A percentile compares a stretch with the other conserved stretches of the same genome.
Conservation (phyloP, 2,329 filamentous ascomycete species). For the Ascochyta koolunga region DNA sequence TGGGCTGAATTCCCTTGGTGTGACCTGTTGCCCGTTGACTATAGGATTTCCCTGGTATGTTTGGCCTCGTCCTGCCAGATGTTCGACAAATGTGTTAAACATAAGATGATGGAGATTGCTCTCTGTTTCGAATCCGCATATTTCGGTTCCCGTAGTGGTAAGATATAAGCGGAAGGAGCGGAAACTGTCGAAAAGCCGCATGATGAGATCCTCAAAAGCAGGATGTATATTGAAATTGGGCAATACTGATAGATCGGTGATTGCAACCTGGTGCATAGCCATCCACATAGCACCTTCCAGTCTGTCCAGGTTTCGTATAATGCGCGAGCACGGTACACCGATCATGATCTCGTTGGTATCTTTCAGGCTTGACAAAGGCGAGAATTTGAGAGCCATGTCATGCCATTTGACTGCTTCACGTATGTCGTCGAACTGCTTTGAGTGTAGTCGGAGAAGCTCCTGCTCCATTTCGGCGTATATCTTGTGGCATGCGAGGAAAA, state of each 20-base stretch:
- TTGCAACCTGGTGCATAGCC: too few relatives aligned
- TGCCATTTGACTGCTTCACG: not conserved
- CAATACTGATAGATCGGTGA: too few relatives aligned
- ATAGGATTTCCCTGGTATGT: not conserved
- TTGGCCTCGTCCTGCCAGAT: not conserved
- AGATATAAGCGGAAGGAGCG: not conserved
- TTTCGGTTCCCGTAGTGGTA: not conserved
- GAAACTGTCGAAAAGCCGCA: not conserved
- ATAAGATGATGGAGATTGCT: not conserved
- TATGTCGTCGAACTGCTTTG: not conserved
- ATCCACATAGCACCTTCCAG: too few relatives aligned
- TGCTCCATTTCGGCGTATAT: not conserved
- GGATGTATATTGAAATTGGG: not conserved
- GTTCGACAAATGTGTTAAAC: not conserved
- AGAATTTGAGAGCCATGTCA: not conserved
- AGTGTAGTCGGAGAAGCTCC: not conserved
- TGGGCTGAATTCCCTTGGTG: not conserved
- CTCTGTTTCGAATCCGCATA: not conserved
- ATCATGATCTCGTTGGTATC: not conserved
- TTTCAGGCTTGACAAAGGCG: not conserved
- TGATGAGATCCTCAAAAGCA: not conserved
- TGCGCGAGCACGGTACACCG: too few relatives aligned
- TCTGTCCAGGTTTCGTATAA: too few relatives aligned
- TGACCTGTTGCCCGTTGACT: not conserved
- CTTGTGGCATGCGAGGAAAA: too few relatives aligned